Conservation (phyloP, 2,329 filamentous ascomycete genomes). For the Xylaria multiplex region DNA sequence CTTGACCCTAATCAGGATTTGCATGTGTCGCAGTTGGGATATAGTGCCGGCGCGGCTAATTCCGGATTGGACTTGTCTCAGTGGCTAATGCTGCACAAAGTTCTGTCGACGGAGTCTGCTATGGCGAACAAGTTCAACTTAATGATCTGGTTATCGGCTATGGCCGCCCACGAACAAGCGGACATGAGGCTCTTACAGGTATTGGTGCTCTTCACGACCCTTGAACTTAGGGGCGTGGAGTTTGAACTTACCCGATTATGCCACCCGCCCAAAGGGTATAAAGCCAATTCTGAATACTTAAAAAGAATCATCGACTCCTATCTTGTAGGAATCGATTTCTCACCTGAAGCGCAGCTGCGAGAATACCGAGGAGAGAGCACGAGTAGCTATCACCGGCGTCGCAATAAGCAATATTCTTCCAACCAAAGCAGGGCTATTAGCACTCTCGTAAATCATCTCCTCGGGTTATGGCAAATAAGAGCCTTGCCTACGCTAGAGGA, state of each 20-base stretch:
- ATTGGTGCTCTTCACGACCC: constrained; percentile 9
- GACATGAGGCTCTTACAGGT: constrained; percentile 17
- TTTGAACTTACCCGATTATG: constrained; percentile 9
- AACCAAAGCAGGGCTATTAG: neutral
- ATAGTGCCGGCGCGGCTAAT: constrained; percentile 16
- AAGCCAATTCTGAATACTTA: constrained; percentile 6
- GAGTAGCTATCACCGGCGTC: neutral
- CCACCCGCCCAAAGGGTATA: constrained; percentile 12
- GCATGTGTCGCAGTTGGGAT: constrained; percentile 10
- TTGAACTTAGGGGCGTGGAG: neutral
- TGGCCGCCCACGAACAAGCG: constrained; percentile 10
- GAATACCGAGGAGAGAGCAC: neutral
- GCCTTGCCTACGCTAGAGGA: neutral
- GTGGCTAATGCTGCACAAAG: constrained; percentile 16
- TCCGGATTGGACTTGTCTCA: constrained; percentile 16
- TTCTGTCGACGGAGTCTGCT: constrained; percentile 10
- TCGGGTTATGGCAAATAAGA: constrained; percentile 7
- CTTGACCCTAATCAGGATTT: constrained; percentile 3
- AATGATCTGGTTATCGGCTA: constrained; percentile 31
- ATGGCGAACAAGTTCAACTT: constrained; percentile 14
- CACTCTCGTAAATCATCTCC: neutral
- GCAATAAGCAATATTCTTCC: neutral
- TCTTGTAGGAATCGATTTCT: neutral
- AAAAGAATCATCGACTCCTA: neutral
- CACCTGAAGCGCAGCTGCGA: constrained; percentile 17